Conservation (phyloP, 495 filamentous ascomycete species). For the Beverwykella pulmonaria region DNA sequence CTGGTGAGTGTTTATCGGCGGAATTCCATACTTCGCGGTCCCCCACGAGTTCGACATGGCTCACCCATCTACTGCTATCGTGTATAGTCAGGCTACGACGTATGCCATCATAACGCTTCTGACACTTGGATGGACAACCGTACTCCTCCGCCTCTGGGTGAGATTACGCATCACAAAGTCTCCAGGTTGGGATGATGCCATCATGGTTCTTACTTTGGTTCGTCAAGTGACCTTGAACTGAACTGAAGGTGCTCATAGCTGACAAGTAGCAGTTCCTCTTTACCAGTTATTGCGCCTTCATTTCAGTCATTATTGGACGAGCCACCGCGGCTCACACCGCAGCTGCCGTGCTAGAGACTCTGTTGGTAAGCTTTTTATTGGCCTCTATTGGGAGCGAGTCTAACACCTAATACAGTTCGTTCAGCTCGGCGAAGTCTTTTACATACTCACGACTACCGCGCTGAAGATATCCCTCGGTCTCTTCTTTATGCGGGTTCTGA, state of each 20-base stretch:
- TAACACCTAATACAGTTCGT: constrained; percentile 31
- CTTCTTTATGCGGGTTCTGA: constrained; percentile 50
- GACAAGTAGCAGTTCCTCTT: constrained; percentile 21
- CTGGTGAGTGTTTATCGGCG: not conserved
- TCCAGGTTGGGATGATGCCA: constrained; percentile 33
- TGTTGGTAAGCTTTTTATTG: constrained; percentile 9
- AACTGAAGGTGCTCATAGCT: not conserved
- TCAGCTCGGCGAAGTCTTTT: constrained; percentile 46
- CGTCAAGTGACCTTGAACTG: not conserved
- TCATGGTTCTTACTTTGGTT: constrained; percentile 32
- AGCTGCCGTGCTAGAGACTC: not conserved
- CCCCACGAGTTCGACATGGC: not conserved
- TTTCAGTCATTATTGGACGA: constrained; percentile 13
- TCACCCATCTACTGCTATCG: not conserved
- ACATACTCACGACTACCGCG: constrained; percentile 45
- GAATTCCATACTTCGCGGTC: not conserved
- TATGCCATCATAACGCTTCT: constrained; percentile 34
- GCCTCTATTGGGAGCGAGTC: not conserved
- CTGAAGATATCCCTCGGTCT: constrained; percentile 52
- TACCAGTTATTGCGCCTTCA: constrained; percentile 30
- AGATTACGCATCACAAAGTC: constrained; percentile 29
- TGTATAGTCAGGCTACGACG: not conserved
- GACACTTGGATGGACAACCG: constrained; percentile 32
- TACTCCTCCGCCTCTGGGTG: constrained; percentile 42
- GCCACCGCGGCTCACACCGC: not conserved